Evolutionary conservation across 441 rosid species (phyloP).

Genomic region (Mallotus repandus): DNA sequence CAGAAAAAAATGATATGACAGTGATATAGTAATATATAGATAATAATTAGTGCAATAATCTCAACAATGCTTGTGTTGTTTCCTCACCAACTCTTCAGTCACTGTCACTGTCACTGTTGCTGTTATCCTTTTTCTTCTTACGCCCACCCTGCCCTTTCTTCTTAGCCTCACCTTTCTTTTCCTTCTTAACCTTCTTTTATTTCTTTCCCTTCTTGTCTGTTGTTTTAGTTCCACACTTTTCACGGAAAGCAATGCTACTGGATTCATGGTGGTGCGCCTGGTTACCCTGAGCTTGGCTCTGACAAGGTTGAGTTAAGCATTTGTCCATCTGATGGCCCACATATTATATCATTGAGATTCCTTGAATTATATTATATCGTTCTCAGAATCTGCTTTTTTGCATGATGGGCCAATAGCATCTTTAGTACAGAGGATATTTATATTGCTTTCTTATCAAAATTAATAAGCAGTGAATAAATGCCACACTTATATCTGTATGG

Average conservation of each 20-base stretch:
- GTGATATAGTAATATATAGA: neutral
- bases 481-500: neutral
- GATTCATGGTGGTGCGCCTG: neutral
- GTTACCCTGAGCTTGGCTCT: neutral
- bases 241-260: neutral
- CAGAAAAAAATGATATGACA: neutral
- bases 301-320: neutral
- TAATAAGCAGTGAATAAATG: conserved; percentile 12
- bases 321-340: too few relatives aligned
- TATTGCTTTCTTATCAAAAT: neutral
- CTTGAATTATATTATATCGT: neutral
- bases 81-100: neutral
- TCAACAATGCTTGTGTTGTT: neutral
- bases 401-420: neutral
- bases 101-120: conserved; percentile 6
- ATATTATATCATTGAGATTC: conserved; percentile 19
- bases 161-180: conserved; percentile 5
- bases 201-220: conserved; percentile 1
- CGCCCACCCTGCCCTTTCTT: conserved; percentile 6
- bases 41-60: neutral
- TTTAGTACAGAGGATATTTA: neutral
- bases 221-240: conserved; percentile 6
- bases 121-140: conserved; percentile 2
- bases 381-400: conserved; percentile 30
- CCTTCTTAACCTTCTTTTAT: neutral